Evolutionary conservation across 1,139 yeast genomes (phyloP), one percentile per base, ranked within the genome.

Genomic region (Petasospora rhodanensis): DNA sequence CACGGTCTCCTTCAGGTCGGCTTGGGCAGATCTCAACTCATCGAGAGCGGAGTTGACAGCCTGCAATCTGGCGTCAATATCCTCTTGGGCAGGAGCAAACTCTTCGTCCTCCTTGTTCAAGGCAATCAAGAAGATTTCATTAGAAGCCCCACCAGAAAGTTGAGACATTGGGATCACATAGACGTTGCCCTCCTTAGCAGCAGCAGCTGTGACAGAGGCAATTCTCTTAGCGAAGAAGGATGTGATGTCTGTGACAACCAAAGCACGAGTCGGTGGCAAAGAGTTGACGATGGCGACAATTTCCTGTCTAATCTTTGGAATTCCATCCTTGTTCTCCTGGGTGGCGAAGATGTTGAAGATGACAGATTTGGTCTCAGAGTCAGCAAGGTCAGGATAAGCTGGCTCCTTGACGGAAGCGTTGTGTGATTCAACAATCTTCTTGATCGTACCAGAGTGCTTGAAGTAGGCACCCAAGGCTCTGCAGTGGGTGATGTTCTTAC

Each of bases 401-500:
- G 95, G 94, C 22, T 73, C 64, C 38, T 71, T 64, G 35, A 86
- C 64, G 29, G 64, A 64, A 23, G 84, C 76, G 27, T 62, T 70
- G 47, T 70, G 41, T 21, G 57, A 55, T 34, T 60, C 63, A 25
- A 62, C 54, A 16, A 61, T 51, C 5, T 56, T 46, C 11, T 76
- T 64, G 41, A 79, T 63, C 26, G 62, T 54, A 30, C 70, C 66
- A 41, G 74, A 66, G 39, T 73, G 64, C 34, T 61, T 58, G 52
- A 89, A 80, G 57, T 70, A 83, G 13, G 79, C 66, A 28, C 89
- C 80, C 38, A 89, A 68, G 23, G 79, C 73, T 49, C 75, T 75
- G 21, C 93, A 95, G 52, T 89, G 96, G 19, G 64, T 56, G 39
- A 77, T 59, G 52, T 83, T 79, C 50, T 84, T 85, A 51, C 85